Evolutionary conservation across 495 filamentous ascomycete species (phyloP).

Genomic region (Cercophora scortea): DNA sequence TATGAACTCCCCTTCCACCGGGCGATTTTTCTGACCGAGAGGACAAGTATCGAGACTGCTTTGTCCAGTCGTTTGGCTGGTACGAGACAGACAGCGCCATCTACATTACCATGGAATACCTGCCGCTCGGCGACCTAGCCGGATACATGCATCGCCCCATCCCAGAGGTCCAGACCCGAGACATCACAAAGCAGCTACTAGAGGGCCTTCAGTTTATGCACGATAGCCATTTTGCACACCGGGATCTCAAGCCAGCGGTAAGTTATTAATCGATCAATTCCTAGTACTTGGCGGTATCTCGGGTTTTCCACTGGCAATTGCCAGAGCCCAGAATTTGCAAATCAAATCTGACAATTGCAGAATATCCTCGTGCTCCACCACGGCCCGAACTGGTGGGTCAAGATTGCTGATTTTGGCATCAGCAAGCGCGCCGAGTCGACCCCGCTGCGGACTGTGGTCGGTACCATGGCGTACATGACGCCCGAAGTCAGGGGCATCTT

Average conservation of each 20-base stretch:
- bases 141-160: slow-evolving; percentile 6
- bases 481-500: no score
- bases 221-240: slow-evolving; percentile 36
- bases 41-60: slow-evolving; percentile 7
- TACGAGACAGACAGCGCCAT: slow-evolving; percentile 21
- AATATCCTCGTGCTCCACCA: no score
- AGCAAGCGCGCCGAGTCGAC: no score
- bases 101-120: slow-evolving; percentile 35
- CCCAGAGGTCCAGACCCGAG: slow-evolving; percentile 24
- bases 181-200: slow-evolving; percentile 32
- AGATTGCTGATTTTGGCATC: no score
- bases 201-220: slow-evolving; percentile 41
- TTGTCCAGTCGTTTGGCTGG: slow-evolving; percentile 33
- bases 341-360: no score
- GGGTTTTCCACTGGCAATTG: no score
- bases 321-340: no score
- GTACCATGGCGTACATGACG: no score
- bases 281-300: no score
- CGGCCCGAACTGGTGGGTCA: no score
- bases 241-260: slow-evolving; percentile 42
- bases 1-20: background rate
- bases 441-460: no score
- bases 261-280: background rate
- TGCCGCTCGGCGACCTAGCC: slow-evolving; percentile 19
- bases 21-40: background rate